Conservation (phyloP, 306 rosid genomes). For the Sechiopsis laciniata region DNA sequence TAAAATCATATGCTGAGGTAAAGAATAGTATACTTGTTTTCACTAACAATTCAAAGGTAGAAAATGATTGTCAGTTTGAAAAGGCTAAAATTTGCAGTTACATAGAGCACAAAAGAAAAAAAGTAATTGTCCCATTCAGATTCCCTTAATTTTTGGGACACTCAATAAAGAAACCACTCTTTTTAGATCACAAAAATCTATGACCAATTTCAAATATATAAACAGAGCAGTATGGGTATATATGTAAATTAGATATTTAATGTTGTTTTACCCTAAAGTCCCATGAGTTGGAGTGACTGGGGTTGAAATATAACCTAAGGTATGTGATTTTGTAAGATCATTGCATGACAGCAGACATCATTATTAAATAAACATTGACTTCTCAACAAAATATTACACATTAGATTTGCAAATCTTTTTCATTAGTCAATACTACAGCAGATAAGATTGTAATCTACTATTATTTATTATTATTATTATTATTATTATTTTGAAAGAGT, state of each 20-base stretch:
- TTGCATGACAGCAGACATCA: constrained; percentile 5
- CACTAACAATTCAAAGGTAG: neutral
- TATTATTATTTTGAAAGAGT: too few species aligned
- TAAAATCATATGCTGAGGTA: too few species aligned
- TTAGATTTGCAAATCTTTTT: too few species aligned
- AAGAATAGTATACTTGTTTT: neutral
- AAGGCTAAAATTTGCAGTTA: neutral
- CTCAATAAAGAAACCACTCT: neutral
- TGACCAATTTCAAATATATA: neutral
- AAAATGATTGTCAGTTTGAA: neutral
- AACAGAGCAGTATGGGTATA: neutral
- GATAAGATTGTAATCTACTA: too few species aligned
- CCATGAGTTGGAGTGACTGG: neutral
- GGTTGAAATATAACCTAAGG: neutral
- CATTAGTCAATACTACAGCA: too few species aligned
- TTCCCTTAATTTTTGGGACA: neutral
- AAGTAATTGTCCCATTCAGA: neutral
- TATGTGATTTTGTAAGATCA: neutral
- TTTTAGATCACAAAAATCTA: neutral
- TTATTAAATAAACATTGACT: neutral
- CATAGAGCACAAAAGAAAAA: neutral
- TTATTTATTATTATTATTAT: too few species aligned
- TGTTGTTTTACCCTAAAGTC: neutral
- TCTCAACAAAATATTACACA: too few species aligned
- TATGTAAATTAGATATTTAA: neutral